A percentile compares a stretch with the other conserved stretches of the same genome.
phyloP scores from a whole-genome alignment of 139 green algal genomes.

The Chlamydomonas incerta region DNA sequence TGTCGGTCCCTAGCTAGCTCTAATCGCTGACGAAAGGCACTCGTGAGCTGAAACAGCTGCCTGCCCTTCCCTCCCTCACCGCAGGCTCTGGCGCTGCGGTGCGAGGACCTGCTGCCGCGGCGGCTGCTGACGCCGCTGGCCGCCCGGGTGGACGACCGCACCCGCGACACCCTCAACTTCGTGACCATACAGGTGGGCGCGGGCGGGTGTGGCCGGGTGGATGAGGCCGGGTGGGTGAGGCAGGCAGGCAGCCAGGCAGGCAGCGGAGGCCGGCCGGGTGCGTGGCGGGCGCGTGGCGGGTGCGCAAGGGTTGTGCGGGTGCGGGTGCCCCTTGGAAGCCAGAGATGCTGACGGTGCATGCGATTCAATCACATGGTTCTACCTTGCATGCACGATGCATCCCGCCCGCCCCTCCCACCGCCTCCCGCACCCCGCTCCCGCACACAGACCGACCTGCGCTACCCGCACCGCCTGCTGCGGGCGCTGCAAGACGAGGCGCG shows the following conservation, averaged over 20 bases:
- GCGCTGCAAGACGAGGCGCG: conserved; percentile 44
- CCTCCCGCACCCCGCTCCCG: not conserved
- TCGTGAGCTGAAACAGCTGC: too few species aligned
- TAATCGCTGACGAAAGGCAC: too few species aligned
- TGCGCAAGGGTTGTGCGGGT: too few species aligned
- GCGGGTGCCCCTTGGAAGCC: too few species aligned
- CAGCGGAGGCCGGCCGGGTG: too few species aligned
- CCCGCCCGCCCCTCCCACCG: not conserved
- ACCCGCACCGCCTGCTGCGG: conserved; percentile 47
- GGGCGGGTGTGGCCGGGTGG: not conserved
- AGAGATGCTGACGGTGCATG: too few species aligned
- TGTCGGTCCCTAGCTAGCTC: too few species aligned
- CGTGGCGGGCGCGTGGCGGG: too few species aligned
- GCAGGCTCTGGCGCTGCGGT: not conserved
- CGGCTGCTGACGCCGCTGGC: conserved; percentile 46
- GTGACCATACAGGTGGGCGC: conserved; percentile 75
- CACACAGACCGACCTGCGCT: conserved; percentile 49
- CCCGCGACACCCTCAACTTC: conserved; percentile 92
- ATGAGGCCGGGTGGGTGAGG: too few species aligned
- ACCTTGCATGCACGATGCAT: not conserved
- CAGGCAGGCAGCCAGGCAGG: too few species aligned
- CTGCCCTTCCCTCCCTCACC: too few species aligned
- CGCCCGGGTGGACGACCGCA: conserved; percentile 85
- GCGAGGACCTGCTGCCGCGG: conserved; percentile 67
- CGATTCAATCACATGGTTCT: too few species aligned